These are phyloP conservation scores for Tricholoma sp. DNA, from an alignment of 768 basidiomycete species.

Conservation along the genomic window DNA sequence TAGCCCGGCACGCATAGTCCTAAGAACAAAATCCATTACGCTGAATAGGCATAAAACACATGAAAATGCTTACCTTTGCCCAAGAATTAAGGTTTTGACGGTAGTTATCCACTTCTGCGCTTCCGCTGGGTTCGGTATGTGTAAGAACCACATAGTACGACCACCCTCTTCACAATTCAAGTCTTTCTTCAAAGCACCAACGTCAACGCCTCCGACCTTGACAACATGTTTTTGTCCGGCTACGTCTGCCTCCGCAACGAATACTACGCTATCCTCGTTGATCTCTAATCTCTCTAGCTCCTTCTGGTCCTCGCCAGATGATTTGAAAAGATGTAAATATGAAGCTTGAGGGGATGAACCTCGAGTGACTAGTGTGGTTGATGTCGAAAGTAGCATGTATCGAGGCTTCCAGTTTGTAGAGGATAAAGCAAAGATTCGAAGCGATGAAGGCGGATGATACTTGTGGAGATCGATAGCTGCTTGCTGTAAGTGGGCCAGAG, in stretches of 20 bases:
- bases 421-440: constrained; percentile 63
- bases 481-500: constrained; percentile 49
- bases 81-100: constrained; percentile 69
- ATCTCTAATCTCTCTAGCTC: constrained; percentile 76
- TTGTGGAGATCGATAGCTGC: constrained; percentile 56
- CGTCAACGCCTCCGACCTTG: constrained; percentile 63
- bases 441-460: constrained; percentile 60
- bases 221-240: constrained; percentile 49
- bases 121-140: constrained; percentile 55
- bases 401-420: constrained; percentile 70
- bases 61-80: constrained; percentile 48
- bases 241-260: constrained; percentile 58
- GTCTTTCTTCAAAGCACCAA: constrained; percentile 42
- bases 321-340: constrained; percentile 75
- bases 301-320: constrained; percentile 48
- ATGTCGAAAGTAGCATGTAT: constrained; percentile 54
- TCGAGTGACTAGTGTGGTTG: constrained; percentile 31
- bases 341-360: constrained; percentile 37
- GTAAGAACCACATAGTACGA: constrained; percentile 64
- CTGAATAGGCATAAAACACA: neutral
- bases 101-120: constrained; percentile 73
- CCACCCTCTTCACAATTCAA: constrained; percentile 43
- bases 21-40: constrained; percentile 22
- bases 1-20: constrained; percentile 67
- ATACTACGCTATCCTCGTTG: constrained; percentile 72